Conservation (phyloP, 768 basidiomycete genomes). For the Kondoa malvinella region DNA sequence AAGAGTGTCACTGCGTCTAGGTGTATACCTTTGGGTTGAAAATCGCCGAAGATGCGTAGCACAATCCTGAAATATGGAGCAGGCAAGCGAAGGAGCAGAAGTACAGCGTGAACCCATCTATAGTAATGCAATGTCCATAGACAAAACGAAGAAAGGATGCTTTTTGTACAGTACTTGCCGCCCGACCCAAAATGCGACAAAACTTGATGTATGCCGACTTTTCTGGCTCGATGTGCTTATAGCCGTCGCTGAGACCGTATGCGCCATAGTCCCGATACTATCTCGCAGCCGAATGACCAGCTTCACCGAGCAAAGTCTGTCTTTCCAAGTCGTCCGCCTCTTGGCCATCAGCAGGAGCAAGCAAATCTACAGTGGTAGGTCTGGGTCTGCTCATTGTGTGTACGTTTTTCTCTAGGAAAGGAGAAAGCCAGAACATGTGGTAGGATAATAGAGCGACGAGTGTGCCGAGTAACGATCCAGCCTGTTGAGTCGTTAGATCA, state of each 20-base stretch:
- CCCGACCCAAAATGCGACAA: too few relatives aligned
- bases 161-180: too few relatives aligned
- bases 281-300: neutral
- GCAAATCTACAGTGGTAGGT: neutral
- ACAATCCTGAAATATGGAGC: too few relatives aligned
- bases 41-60: neutral
- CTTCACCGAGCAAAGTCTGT: neutral
- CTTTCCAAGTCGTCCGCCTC: neutral
- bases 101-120: too few relatives aligned
- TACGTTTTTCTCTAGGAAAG: slow-evolving; percentile 10
- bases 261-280: too few relatives aligned
- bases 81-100: too few relatives aligned
- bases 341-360: too few relatives aligned
- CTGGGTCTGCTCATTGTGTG: slow-evolving; percentile 9
- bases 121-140: too few relatives aligned
- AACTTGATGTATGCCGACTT: too few relatives aligned
- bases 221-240: neutral
- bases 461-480: slow-evolving; percentile 11
- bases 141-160: too few relatives aligned
- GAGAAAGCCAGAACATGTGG: slow-evolving; percentile 15
- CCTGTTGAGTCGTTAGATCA: neutral
- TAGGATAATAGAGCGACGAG: slow-evolving; percentile 10
- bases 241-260: too few relatives aligned
- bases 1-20: too few relatives aligned
- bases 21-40: neutral